Evolutionary conservation across 1,284 basidiomycete genomes (phyloP).

Genomic region (Vanrija pseudolonga): DNA sequence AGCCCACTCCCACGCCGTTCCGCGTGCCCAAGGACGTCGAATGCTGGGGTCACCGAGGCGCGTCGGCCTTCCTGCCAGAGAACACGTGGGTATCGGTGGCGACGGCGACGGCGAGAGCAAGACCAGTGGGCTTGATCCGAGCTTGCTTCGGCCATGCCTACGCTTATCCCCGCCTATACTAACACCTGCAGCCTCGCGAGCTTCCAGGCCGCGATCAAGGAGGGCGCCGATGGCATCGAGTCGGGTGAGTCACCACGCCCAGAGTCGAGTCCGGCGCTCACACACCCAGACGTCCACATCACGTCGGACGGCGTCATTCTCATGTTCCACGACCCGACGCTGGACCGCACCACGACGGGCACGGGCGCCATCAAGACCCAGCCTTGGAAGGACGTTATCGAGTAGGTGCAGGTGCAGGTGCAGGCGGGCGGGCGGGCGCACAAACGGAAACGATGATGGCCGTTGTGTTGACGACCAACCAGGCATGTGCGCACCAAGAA

Average conservation of each 20-base stretch:
- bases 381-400: slow-evolving; percentile 46
- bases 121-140: neutral
- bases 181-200: slow-evolving; percentile 66
- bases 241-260: slow-evolving; percentile 51
- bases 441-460: no score
- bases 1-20: slow-evolving; percentile 1
- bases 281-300: slow-evolving; percentile 81
- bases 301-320: slow-evolving; percentile 84
- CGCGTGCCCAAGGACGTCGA: slow-evolving; percentile 52
- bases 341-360: slow-evolving; percentile 58
- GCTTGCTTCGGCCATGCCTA: no score
- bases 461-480: neutral
- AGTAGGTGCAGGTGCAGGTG: slow-evolving; percentile 28
- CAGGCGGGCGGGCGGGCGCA: no score
- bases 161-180: slow-evolving; percentile 8
- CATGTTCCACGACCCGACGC: slow-evolving; percentile 90
- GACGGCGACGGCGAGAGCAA: neutral
- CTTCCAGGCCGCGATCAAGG: slow-evolving; percentile 85
- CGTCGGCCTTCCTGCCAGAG: slow-evolving; percentile 56
- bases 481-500: slow-evolving; percentile 71
- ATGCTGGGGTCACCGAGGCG: slow-evolving; percentile 93
- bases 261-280: neutral
- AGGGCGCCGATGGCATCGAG: slow-evolving; percentile 92
- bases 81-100: slow-evolving; percentile 42
- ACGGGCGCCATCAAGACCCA: slow-evolving; percentile 54